A percentile compares a stretch with the other conserved stretches of the same genome.
Evolutionary conservation across 371 early-diverging fungal species (phyloP).

Genomic region (Mucor mucedo): DNA sequence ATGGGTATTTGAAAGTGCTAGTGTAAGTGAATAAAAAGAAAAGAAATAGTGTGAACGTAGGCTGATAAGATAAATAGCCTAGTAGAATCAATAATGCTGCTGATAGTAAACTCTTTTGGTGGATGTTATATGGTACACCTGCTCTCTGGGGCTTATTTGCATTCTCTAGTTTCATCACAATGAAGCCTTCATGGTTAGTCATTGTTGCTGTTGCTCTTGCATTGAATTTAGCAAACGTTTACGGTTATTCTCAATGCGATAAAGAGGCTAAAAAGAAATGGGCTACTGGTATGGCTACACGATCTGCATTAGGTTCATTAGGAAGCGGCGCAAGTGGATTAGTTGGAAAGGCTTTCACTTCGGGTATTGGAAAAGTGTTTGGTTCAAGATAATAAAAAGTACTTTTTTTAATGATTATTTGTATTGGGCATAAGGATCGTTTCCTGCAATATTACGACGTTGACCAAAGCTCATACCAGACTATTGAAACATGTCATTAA

Average conservation of each 20-base stretch:
- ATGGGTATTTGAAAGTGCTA: slow-evolving; percentile 95
- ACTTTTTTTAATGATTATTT: slow-evolving; percentile 13
- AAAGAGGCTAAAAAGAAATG: slow-evolving; percentile 85
- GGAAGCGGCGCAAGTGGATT: slow-evolving; percentile 45
- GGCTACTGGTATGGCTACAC: slow-evolving; percentile 56
- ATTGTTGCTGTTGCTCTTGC: slow-evolving; percentile 85
- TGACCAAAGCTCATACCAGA: slow-evolving; percentile 58
- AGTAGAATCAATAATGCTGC: slow-evolving; percentile 77
- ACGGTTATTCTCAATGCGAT: slow-evolving; percentile 95
- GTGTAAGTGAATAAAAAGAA: slow-evolving; percentile 56
- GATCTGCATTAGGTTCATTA: slow-evolving; percentile 48
- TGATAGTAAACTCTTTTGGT: slow-evolving; percentile 94
- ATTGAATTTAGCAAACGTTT: slow-evolving; percentile 86
- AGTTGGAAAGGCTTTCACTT: slow-evolving; percentile 45
- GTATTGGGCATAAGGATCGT: slow-evolving; percentile 32
- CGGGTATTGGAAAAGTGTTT: slow-evolving; percentile 45
- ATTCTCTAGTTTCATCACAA: slow-evolving; percentile 72
- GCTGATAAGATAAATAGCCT: slow-evolving; percentile 39
- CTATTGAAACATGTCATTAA: slow-evolving; percentile 1
- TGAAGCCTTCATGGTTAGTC: slow-evolving; percentile 82
- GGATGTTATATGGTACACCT: slow-evolving; percentile 84
- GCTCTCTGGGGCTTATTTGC: slow-evolving; percentile 86
- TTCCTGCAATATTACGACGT: slow-evolving; percentile 58
- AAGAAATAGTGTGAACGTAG: background rate
- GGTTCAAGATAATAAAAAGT: slow-evolving; percentile 31